These are phyloP conservation scores for Hyphopichia khmerensis DNA, from an alignment of 1,139 yeast genomes.

Conservation along the genomic window DNA sequence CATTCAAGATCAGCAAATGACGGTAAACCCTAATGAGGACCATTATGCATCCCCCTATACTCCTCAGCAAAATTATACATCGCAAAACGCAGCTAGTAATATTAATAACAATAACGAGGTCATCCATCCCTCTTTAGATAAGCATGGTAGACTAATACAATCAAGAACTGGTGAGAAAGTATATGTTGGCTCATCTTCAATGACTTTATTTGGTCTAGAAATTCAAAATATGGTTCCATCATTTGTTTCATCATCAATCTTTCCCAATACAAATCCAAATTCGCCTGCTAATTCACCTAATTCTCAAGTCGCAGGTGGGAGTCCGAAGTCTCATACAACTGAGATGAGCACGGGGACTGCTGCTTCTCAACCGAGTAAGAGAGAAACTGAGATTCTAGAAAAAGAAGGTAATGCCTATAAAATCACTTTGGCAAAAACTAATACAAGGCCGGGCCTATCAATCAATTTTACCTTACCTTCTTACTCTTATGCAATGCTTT, in stretches of 20 bases:
- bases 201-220: conserved; percentile 77
- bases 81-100: background rate
- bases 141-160: conserved; percentile 67
- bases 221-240: conserved; percentile 61
- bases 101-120: conserved; percentile 34
- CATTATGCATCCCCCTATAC: background rate
- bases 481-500: conserved; percentile 70
- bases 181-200: conserved; percentile 77
- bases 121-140: conserved; percentile 66
- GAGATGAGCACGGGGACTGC: conserved; percentile 4
- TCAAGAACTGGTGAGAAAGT: conserved; percentile 73
- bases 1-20: background rate
- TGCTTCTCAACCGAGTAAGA: conserved; percentile 10
- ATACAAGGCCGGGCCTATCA: conserved; percentile 64
- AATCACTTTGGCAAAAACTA: conserved; percentile 65
- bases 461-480: conserved; percentile 73
- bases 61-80: background rate
- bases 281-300: conserved; percentile 12
- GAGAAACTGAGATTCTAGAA: conserved; percentile 53
- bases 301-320: conserved; percentile 7
- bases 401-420: conserved; percentile 75
- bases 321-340: conserved; percentile 11
- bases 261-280: conserved; percentile 11
- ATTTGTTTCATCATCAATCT: conserved; percentile 17
- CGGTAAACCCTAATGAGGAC: background rate